A percentile compares a stretch with the other conserved stretches of the same genome.
phyloP scores from a whole-genome alignment of 345 rosid species.

The Psidium friedrichsthalianum region DNA sequence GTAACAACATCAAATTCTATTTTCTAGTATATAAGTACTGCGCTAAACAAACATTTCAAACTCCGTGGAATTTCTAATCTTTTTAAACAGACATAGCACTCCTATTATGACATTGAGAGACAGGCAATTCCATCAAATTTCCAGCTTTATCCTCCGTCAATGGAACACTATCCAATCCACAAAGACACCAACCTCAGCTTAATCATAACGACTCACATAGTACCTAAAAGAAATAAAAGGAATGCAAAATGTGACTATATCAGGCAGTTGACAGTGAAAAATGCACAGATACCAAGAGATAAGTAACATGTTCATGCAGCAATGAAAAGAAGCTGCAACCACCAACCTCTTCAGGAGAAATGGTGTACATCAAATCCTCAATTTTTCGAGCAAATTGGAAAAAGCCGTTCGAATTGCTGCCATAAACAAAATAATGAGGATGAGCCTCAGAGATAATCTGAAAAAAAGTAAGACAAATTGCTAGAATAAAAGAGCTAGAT shows the following conservation, averaged over 20 bases:
- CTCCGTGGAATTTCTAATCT: not conserved
- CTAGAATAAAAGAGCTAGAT: not conserved
- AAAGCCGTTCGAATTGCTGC: slow-evolving; percentile 95
- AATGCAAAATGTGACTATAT: not conserved
- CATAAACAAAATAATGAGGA: slow-evolving; percentile 5
- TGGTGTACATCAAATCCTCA: slow-evolving; percentile 90
- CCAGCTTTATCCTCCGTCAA: not conserved
- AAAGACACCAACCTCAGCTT: not conserved
- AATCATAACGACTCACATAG: not conserved
- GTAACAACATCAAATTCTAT: not conserved
- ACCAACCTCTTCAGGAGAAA: slow-evolving; percentile 91
- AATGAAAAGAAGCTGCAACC: not conserved
- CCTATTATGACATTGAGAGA: not conserved
- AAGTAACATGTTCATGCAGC: not conserved
- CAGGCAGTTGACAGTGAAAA: not conserved
- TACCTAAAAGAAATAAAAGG: not conserved
- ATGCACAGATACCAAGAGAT: not conserved
- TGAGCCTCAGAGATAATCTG: not conserved
- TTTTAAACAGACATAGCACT: not conserved
- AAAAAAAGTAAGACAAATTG: not conserved
- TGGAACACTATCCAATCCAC: not conserved
- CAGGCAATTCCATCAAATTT: not conserved
- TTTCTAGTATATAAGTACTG: not conserved
- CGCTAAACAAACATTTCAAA: not conserved
- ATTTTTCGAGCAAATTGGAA: slow-evolving; percentile 87